These are phyloP conservation scores for Pyrenula aspistea DNA, from an alignment of 495 filamentous ascomycete species.

Conservation along the genomic window DNA sequence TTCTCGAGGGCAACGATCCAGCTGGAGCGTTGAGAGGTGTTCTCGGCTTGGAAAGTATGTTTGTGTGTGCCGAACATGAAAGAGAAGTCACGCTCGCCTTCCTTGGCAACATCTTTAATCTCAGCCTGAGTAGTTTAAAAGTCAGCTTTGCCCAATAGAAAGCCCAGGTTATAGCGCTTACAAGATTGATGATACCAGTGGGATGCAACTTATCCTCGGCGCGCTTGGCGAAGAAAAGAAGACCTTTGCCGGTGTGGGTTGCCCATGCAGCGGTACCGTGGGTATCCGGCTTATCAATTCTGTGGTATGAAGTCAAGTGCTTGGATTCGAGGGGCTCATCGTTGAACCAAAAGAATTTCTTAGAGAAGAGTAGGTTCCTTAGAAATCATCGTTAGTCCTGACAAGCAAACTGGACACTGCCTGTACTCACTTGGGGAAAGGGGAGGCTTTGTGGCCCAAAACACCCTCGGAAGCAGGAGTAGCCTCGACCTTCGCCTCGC, in stretches of 20 bases:
- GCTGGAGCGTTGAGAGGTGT: constrained; percentile 67
- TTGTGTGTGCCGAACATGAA: constrained; percentile 78
- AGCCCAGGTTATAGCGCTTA: constrained; percentile 27
- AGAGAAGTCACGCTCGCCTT: constrained; percentile 65
- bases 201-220: constrained; percentile 69
- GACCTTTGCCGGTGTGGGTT: constrained; percentile 85
- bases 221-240: constrained; percentile 85
- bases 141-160: background rate
- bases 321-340: constrained; percentile 67
- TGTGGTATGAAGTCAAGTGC: constrained; percentile 60
- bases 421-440: constrained; percentile 74
- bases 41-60: constrained; percentile 76
- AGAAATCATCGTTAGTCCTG: constrained; percentile 3
- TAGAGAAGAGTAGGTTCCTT: constrained; percentile 54
- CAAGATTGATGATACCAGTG: constrained; percentile 72
- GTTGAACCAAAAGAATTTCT: constrained; percentile 90
- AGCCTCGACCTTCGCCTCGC: constrained; percentile 33
- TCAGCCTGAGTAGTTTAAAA: constrained; percentile 47
- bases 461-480: constrained; percentile 52
- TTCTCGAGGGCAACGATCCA: constrained; percentile 72
- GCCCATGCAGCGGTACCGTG: constrained; percentile 80
- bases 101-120: constrained; percentile 63
- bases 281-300: constrained; percentile 72
- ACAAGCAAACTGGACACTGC: constrained; percentile 14
- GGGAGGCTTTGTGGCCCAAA: constrained; percentile 78